Conservation (phyloP, 1,139 yeast species). For the Insectozyma bohioensis region DNA sequence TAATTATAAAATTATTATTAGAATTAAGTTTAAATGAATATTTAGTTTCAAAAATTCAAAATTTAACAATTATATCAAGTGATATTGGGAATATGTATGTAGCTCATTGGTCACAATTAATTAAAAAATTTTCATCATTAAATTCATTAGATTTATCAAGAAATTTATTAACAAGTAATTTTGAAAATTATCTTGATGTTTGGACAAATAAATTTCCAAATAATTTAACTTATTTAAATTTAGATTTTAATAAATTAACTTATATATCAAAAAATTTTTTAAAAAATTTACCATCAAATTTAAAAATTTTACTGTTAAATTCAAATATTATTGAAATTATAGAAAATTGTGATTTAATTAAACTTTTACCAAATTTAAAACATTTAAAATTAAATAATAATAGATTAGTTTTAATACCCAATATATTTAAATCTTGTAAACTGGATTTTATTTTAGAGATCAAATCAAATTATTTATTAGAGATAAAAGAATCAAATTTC, state of each 20-base stretch:
- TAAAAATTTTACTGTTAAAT: slow-evolving; percentile 23
- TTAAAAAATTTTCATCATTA: slow-evolving; percentile 25
- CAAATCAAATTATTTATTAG: slow-evolving; percentile 10
- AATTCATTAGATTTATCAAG: slow-evolving; percentile 26
- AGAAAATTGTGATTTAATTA: slow-evolving; percentile 13
- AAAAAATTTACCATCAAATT: slow-evolving; percentile 26
- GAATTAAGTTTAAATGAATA: slow-evolving; percentile 11
- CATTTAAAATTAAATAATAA: slow-evolving; percentile 18
- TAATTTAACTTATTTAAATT: slow-evolving; percentile 20
- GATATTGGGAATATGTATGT: slow-evolving; percentile 38
- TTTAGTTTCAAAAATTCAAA: slow-evolving; percentile 20
- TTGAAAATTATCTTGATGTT: slow-evolving; percentile 20
- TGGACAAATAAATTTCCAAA: slow-evolving; percentile 33
- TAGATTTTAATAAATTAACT: slow-evolving; percentile 28
- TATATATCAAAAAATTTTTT: slow-evolving; percentile 23
- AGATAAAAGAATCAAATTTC: too few relatives aligned
- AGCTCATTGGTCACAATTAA: slow-evolving; percentile 34
- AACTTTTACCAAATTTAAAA: slow-evolving; percentile 19
- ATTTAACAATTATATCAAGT: slow-evolving; percentile 30
- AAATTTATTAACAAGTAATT: slow-evolving; percentile 24
- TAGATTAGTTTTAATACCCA: slow-evolving; percentile 16
- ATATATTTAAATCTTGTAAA: slow-evolving; percentile 12
- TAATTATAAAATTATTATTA: slow-evolving; percentile 14
- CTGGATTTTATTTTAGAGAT: slow-evolving; percentile 11
- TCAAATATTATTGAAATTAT: slow-evolving; percentile 14